Base-by-base conservation (phyloP, 805 yeast genomes). In the Suhomyces prunicola region DNA sequence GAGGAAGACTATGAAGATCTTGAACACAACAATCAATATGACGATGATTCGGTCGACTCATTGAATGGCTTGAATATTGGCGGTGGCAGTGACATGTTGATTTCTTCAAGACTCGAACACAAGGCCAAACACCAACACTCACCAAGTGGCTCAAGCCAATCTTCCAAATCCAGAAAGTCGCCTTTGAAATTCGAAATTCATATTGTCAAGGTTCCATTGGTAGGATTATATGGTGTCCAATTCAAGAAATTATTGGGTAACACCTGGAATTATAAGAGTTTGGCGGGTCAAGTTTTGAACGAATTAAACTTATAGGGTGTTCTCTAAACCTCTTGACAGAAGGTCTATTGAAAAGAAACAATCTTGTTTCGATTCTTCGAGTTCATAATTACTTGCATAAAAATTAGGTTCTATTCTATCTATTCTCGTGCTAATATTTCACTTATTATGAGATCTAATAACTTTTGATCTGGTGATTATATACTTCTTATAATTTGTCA, bases 181-280 rank as follows among this genome's bases (percentile, higher is more conserved):
- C 96, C 96, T 17, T 78, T 93, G 63, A 85, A 87, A 63, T 92
- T 92, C 70, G 97, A 93, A 66, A 88, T 93, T 57, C 91, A 88
- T 67, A 85, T 92, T 57, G 97, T 92, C 41, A 91, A 91, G 67
- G 96, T 92, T 47, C 96, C 97, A 46, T 79, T 92, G 59, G 88
- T 92, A 51, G 90, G 96, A 4, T 76, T 93, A 54, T 91, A 88
- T 59, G 98, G 98, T 70, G 92, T 92, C 47, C 97, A 93, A 68
- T 91, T 92, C 76, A 93, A 93, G 78, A 92, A 92, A 67, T 80
- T 92, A 29, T 80, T 88, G 53, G 98, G 98, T 63, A 91, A 93
- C 67, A 90, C 97, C 1, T 92, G 97, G 97, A 83, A 87, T 72
- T 92, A 92, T 72, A 92, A 93, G 74, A 86, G 91, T 8, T 76